phyloP scores from a whole-genome alignment of 2,329 filamentous ascomycete genomes.

The Aspergillus versicolor region DNA sequence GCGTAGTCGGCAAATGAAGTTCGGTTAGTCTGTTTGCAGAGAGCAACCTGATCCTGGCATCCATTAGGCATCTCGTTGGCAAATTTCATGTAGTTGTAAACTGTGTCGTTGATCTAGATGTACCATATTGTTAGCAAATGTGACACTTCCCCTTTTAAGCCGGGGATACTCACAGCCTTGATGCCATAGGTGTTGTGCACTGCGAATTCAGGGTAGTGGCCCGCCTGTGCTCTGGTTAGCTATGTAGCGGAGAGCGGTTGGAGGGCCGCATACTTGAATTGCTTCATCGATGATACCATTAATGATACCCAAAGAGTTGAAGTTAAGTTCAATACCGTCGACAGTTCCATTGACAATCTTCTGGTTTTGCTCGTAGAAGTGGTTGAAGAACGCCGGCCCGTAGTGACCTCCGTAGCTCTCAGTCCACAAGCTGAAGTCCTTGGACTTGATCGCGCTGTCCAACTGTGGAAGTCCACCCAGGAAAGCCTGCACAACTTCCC shows the following conservation, averaged over 20 bases:
- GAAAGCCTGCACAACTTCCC: slow-evolving; percentile 58
- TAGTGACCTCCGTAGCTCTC: slow-evolving; percentile 56
- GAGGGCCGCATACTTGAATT: slow-evolving; percentile 40
- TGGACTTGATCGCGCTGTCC: slow-evolving; percentile 50
- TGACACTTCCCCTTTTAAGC: neutral
- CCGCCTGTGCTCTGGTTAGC: slow-evolving; percentile 22
- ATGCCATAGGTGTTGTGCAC: slow-evolving; percentile 58
- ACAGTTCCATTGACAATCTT: slow-evolving; percentile 52
- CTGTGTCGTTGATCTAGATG: slow-evolving; percentile 53
- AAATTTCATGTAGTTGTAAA: slow-evolving; percentile 60
- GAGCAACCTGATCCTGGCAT: slow-evolving; percentile 63
- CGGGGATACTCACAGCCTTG: slow-evolving; percentile 29
- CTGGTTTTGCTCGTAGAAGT: slow-evolving; percentile 59
- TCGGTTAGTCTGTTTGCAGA: slow-evolving; percentile 63
- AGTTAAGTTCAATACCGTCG: slow-evolving; percentile 52
- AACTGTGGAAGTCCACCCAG: slow-evolving; percentile 49
- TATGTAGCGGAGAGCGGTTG: neutral
- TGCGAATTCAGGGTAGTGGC: slow-evolving; percentile 53
- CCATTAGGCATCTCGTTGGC: slow-evolving; percentile 61
- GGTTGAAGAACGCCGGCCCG: slow-evolving; percentile 55
- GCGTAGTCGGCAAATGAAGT: slow-evolving; percentile 51
- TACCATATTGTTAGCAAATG: neutral
- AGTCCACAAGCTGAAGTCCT: slow-evolving; percentile 60
- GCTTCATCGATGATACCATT: slow-evolving; percentile 58
- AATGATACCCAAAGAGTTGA: slow-evolving; percentile 56